phyloP scores from a whole-genome alignment of 202 grass and related monocot genomes.

The Panicum hallii region DNA sequence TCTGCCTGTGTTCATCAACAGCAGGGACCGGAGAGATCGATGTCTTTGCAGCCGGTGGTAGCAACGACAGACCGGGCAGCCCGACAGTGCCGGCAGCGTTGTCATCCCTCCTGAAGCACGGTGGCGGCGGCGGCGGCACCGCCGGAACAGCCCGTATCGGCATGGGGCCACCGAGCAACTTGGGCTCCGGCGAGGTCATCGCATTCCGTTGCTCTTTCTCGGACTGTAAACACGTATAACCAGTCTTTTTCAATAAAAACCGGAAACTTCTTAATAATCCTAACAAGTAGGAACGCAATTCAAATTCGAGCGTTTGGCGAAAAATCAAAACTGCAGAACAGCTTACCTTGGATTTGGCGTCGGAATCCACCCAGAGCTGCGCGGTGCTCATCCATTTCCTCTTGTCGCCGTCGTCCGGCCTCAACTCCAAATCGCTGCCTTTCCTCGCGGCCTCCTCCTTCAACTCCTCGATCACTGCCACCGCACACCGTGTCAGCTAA shows the following conservation, averaged over 20 bases:
- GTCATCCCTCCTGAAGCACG: conserved; percentile 40
- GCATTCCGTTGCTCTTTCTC: conserved; percentile 43
- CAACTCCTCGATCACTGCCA: conserved; percentile 78
- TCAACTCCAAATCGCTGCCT: conserved; percentile 31
- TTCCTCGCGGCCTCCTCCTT: conserved; percentile 61
- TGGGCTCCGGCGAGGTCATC: conserved; percentile 32
- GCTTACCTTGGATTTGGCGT: conserved; percentile 50
- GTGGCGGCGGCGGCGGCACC: not conserved
- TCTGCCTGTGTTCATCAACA: conserved; percentile 10
- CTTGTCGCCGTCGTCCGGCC: conserved; percentile 71
- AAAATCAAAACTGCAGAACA: not conserved
- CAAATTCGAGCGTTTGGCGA: not conserved
- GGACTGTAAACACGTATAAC: conserved; percentile 1
- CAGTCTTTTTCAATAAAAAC: not conserved
- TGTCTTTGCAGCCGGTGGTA: conserved; percentile 8
- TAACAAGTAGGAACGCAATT: not conserved
- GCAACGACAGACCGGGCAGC: conserved; percentile 33
- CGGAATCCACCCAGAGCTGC: conserved; percentile 84
- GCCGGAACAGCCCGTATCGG: conserved; percentile 15
- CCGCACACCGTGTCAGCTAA: conserved; percentile 10
- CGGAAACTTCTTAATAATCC: not conserved
- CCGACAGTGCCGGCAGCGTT: not conserved
- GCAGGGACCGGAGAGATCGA: conserved; percentile 36
- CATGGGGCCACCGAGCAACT: conserved; percentile 2
- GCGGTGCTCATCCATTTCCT: conserved; percentile 93